phyloP scores from a whole-genome alignment of 495 filamentous ascomycete genomes.

The Amorphotheca resinae region DNA sequence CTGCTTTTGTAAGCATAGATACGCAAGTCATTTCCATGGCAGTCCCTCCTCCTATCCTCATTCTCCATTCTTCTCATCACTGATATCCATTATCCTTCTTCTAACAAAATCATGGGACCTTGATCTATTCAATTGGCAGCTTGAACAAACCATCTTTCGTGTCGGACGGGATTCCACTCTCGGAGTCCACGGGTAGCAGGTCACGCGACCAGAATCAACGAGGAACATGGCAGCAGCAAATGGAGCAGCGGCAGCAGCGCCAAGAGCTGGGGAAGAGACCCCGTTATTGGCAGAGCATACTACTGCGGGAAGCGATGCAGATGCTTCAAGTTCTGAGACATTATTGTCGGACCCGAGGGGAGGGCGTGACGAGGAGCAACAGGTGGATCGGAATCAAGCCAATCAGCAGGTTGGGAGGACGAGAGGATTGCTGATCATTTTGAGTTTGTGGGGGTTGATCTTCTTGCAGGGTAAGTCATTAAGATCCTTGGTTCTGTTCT shows the following conservation, averaged over 20 bases:
- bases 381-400: constrained; percentile 10
- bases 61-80: too few relatives aligned
- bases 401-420: constrained; percentile 16
- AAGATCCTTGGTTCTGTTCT: not conserved
- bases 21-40: too few relatives aligned
- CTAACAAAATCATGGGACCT: too few relatives aligned
- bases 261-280: constrained; percentile 6
- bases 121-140: too few relatives aligned
- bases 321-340: too few relatives aligned
- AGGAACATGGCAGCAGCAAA: not conserved
- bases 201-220: not conserved
- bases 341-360: not conserved
- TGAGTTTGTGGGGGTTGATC: constrained; percentile 18
- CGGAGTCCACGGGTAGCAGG: not conserved
- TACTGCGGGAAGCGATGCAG: not conserved
- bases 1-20: too few relatives aligned
- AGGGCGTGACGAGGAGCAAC: constrained; percentile 6
- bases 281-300: constrained; percentile 13
- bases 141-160: too few relatives aligned
- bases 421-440: constrained; percentile 14
- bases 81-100: too few relatives aligned
- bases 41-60: too few relatives aligned
- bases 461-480: constrained; percentile 20
- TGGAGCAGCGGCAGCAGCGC: not conserved
- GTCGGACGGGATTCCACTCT: too few relatives aligned